Evolutionary conservation across 495 filamentous ascomycete species (phyloP).

Genomic region (Paragyromitra xinjiangensis): DNA sequence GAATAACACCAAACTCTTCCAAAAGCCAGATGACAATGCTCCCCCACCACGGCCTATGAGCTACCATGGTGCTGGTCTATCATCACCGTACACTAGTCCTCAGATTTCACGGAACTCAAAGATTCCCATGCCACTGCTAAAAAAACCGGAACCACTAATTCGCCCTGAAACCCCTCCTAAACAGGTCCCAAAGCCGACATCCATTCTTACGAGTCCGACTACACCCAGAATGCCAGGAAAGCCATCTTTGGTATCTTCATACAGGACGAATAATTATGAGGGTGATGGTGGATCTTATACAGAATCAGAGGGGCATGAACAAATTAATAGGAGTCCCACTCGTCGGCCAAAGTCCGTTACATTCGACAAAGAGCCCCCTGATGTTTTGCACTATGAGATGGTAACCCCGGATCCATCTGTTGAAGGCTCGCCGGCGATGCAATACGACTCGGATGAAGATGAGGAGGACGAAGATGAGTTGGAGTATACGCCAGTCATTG

Average conservation of each 20-base stretch:
- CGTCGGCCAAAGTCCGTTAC: conserved; percentile 95
- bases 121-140: conserved; percentile 48
- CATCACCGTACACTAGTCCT: conserved; percentile 57
- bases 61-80: conserved; percentile 45
- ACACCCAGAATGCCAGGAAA: conserved; percentile 83
- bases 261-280: conserved; percentile 71
- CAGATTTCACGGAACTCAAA: conserved; percentile 66
- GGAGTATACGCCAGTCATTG: conserved; percentile 94
- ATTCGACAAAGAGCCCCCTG: conserved; percentile 91
- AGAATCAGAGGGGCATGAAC: conserved; percentile 75
- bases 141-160: conserved; percentile 36
- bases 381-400: conserved; percentile 97
- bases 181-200: conserved; percentile 64
- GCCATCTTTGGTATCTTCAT: conserved; percentile 77
- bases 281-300: conserved; percentile 69
- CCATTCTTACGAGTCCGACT: conserved; percentile 69
- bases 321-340: conserved; percentile 69
- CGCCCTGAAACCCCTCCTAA: conserved; percentile 58
- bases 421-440: conserved; percentile 86
- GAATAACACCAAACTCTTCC: conserved; percentile 93
- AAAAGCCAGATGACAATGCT: conserved; percentile 88
- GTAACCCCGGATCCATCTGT: conserved; percentile 91
- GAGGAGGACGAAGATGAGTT: conserved; percentile 85
- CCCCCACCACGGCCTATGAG: conserved; percentile 79
- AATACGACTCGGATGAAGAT: conserved; percentile 81